Conservation (phyloP, 2,329 filamentous ascomycete species). For the Cercospora sp. region DNA sequence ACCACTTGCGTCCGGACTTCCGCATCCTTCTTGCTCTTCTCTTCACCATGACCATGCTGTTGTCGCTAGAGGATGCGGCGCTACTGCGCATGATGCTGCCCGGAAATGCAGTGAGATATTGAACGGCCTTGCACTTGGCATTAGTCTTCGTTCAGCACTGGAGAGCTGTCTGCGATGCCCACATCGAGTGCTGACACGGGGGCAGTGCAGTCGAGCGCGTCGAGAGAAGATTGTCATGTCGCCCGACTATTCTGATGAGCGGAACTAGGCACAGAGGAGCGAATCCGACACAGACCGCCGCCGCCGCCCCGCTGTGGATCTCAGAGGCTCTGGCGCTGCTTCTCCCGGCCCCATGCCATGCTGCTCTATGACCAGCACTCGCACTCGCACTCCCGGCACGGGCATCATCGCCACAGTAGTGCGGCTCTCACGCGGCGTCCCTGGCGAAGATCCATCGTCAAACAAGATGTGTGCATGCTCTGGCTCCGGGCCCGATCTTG, state of each 20-base stretch:
- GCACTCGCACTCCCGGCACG: not conserved
- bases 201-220: not conserved
- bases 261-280: not conserved
- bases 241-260: not conserved
- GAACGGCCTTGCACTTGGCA: not conserved
- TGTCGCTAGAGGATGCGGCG: not conserved
- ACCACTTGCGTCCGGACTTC: not conserved
- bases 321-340: not conserved
- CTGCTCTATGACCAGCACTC: not conserved
- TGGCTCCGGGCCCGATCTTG: not conserved
- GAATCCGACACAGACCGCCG: not conserved
- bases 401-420: not conserved
- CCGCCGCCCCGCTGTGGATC: not conserved
- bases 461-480: not conserved
- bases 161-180: not conserved
- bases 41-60: not conserved
- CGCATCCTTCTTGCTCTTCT: not conserved
- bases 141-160: not conserved
- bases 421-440: not conserved
- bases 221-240: not conserved
- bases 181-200: not conserved
- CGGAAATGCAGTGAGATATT: slow-evolving; percentile 12
- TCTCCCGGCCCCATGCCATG: not conserved
- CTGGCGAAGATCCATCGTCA: not conserved
- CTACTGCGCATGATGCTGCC: slow-evolving; percentile 3